phyloP scores from a whole-genome alignment of 192 early-diverging fungal species.

The Rhizophagus clarus region DNA sequence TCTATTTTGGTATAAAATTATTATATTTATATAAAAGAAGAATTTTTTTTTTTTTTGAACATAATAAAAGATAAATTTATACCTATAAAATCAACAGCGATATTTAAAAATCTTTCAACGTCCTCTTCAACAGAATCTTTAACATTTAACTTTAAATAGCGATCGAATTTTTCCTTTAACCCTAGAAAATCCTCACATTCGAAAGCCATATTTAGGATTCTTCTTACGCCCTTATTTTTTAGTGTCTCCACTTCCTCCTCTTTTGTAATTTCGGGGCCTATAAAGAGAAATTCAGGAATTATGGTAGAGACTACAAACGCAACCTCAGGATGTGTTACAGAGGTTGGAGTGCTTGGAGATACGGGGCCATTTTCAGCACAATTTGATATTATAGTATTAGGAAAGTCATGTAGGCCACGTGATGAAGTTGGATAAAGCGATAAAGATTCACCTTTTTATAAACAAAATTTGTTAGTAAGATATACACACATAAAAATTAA shows the following conservation, averaged over 20 bases:
- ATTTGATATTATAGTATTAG: background rate
- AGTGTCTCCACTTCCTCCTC: constrained; percentile 55
- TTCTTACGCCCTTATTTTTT: constrained; percentile 56
- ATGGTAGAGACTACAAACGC: constrained; percentile 58
- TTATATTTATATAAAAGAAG: no score
- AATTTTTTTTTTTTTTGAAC: no score
- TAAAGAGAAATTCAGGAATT: constrained; percentile 58
- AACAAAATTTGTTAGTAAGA: background rate
- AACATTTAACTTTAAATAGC: constrained; percentile 53
- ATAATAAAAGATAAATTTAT: constrained; percentile 21
- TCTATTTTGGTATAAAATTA: constrained; percentile 5
- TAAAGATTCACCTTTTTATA: background rate
- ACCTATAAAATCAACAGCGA: constrained; percentile 73
- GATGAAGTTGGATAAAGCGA: background rate
- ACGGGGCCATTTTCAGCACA: constrained; percentile 4
- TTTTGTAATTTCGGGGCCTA: constrained; percentile 70
- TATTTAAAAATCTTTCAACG: constrained; percentile 56
- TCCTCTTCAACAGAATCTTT: constrained; percentile 70
- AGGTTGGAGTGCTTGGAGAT: constrained; percentile 24
- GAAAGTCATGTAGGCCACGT: background rate
- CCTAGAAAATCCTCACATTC: constrained; percentile 62
- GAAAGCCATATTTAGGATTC: constrained; percentile 77
- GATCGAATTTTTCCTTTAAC: constrained; percentile 40
- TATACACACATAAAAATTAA: no score
- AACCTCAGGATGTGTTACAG: constrained; percentile 34